phyloP scores from a whole-genome alignment of 1,284 basidiomycete species.

The Cutaneotrichosporon sp. region DNA sequence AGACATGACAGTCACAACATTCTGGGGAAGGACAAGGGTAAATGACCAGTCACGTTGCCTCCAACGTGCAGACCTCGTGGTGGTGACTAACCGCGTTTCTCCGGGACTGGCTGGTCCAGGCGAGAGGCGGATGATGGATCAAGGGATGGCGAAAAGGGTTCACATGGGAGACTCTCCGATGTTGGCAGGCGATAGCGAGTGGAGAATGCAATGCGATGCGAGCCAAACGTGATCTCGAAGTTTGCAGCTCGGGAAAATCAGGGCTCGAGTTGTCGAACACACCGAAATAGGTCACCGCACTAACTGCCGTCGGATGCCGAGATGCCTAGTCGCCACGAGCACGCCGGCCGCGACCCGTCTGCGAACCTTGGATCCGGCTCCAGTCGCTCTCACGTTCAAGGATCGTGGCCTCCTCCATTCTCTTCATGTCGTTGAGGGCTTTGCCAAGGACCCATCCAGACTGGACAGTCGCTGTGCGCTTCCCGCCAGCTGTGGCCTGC shows the following conservation, averaged over 20 bases:
- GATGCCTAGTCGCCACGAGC: conserved; percentile 37
- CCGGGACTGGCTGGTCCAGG: neutral
- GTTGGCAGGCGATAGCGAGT: conserved; percentile 1
- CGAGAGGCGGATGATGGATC: neutral
- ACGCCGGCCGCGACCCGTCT: conserved; percentile 37
- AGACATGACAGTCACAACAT: neutral
- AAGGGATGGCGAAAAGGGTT: neutral
- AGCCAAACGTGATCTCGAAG: neutral
- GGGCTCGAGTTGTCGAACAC: neutral
- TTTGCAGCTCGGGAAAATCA: conserved; percentile 3
- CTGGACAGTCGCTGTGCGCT: conserved; percentile 41
- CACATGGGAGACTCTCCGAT: neutral
- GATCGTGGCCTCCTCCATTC: conserved; percentile 49
- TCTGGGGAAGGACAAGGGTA: conserved; percentile 1
- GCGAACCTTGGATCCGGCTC: conserved; percentile 49
- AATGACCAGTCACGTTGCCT: neutral
- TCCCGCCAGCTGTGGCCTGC: conserved; percentile 26
- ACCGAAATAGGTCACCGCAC: neutral
- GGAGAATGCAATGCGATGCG: neutral
- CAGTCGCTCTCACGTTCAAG: conserved; percentile 51
- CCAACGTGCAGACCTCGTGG: neutral
- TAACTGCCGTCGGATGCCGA: neutral
- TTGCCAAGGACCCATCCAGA: conserved; percentile 48
- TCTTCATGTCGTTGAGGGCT: conserved; percentile 48
- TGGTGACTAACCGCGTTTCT: conserved; percentile 4